Base-by-base conservation (phyloP, 2,329 filamentous ascomycete genomes). In the Ophiocordyceps camponoti-rufipedis region DNA sequence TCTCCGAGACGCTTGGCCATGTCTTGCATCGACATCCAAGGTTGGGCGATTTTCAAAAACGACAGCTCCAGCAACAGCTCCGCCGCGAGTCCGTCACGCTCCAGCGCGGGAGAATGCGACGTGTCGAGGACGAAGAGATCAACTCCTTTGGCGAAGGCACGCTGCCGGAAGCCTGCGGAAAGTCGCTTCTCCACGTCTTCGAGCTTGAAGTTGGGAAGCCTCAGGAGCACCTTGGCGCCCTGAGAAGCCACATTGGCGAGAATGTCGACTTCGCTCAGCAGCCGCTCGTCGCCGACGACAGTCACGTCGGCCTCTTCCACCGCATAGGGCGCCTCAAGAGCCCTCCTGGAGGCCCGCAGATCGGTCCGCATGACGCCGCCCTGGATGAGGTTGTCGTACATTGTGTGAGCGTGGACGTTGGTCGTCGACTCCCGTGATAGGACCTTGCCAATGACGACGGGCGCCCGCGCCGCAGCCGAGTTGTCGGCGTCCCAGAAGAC, bases 401-500 rank as follows among this genome's bases (percentile, higher is more conserved):
- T 72, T 64, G 67, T 81, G 74, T 68, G 78, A 35, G 78, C 56
- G 47, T 74, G 72, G 51, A 81, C 65, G 51, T 79, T 77, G 55
- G 56, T 72, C 62, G 67, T 83, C 62, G 66, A 84, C 61, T 74
- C 87, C 70, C 81, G 79, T 71, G 80, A 89, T 70, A 70, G 75
- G 12, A 78, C 58, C 47, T 64, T 68, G 50, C 72, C 71, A 28
- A 80, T 58, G 35, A 68, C 74, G 19, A 74, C 64, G 11, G 86
- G 80, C 1, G 85, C 79, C 48, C 69, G 69, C 44, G 72, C 70
- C 44, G 81, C 74, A 1, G 69, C 64, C 28, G 87, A 87, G 60
- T 79, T 74, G 57, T 94, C 89, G 39, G 84, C 60, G 53, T 95
- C 85, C 87, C 88, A 96, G 73, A 98, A 95, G 12, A 80, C 81